Conservation (phyloP, 1,139 yeast genomes). For the Taphrina flavorubra region DNA sequence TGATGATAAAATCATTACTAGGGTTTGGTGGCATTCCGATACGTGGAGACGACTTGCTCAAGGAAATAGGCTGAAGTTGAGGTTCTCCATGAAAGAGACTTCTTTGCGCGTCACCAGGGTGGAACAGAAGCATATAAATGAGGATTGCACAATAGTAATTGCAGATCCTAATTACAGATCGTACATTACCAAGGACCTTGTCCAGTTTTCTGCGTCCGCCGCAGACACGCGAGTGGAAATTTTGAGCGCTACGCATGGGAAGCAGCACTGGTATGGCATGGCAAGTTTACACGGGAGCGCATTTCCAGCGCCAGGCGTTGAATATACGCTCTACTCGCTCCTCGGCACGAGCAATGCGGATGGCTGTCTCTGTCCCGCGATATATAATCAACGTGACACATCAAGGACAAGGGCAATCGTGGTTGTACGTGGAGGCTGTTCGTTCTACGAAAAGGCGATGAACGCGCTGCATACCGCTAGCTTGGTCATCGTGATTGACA, state of each 20-base stretch:
- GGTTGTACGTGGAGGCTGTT: slow-evolving; percentile 20
- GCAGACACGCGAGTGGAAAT: neutral
- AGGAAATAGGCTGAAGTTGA: slow-evolving; percentile 25
- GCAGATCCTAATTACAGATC: neutral
- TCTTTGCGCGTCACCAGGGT: neutral
- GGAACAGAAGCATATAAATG: neutral
- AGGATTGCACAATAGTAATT: neutral
- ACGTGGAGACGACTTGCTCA: neutral
- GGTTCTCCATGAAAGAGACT: slow-evolving; percentile 5
- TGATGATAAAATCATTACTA: slow-evolving; percentile 29
- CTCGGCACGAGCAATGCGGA: slow-evolving; percentile 12
- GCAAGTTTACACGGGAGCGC: slow-evolving; percentile 7
- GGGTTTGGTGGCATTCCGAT: slow-evolving; percentile 19
- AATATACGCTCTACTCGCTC: neutral
- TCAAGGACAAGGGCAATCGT: slow-evolving; percentile 14
- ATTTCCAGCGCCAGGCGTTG: neutral
- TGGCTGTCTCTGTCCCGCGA: slow-evolving; percentile 26
- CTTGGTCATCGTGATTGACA: slow-evolving; percentile 21
- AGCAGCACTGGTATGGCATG: neutral
- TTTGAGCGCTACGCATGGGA: neutral
- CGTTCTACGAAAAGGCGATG: slow-evolving; percentile 1
- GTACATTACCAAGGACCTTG: slow-evolving; percentile 12
- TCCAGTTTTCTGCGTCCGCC: neutral
- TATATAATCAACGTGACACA: neutral
- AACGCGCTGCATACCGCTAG: slow-evolving; percentile 11